Percentiles rank a stretch among this genome's conserved stretches.
Conservation (phyloP, 345 rosid species). For the Stellera chamaejasme region DNA sequence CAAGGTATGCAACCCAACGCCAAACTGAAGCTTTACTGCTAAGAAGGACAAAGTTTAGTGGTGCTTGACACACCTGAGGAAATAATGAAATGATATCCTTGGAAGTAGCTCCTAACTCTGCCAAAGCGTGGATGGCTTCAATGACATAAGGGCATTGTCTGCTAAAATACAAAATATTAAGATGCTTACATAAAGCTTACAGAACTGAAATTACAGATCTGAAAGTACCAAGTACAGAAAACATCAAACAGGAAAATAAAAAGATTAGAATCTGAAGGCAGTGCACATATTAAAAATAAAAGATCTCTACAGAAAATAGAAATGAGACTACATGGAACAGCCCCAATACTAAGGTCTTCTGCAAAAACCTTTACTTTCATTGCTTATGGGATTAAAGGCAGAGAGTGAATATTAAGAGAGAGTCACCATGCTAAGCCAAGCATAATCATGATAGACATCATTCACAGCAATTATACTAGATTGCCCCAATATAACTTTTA, state of each 20-base stretch:
- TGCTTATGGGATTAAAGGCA: no score
- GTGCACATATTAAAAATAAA: no score
- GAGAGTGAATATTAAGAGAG: no score
- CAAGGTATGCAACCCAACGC: background rate
- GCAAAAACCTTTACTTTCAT: no score
- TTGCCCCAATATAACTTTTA: slow-evolving; percentile 1
- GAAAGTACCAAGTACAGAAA: background rate
- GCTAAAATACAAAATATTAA: slow-evolving; percentile 13
- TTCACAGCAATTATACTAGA: no score
- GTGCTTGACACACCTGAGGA: slow-evolving; percentile 59
- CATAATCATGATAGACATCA: no score
- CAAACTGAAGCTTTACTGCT: background rate
- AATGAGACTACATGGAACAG: no score
- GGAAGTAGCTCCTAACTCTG: slow-evolving; percentile 81
- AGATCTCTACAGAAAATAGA: no score
- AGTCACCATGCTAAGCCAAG: no score
- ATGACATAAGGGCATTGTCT: slow-evolving; percentile 87
- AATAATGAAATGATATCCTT: slow-evolving; percentile 74
- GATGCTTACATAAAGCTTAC: slow-evolving; percentile 7
- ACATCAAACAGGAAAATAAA: background rate
- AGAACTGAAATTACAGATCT: background rate
- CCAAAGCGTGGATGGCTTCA: slow-evolving; percentile 81
- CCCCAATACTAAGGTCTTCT: no score
- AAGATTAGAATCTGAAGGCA: no score
- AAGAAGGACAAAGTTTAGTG: background rate